Base-by-base conservation (phyloP, 257 asterid species). In the Jaltomata sinuosa region DNA sequence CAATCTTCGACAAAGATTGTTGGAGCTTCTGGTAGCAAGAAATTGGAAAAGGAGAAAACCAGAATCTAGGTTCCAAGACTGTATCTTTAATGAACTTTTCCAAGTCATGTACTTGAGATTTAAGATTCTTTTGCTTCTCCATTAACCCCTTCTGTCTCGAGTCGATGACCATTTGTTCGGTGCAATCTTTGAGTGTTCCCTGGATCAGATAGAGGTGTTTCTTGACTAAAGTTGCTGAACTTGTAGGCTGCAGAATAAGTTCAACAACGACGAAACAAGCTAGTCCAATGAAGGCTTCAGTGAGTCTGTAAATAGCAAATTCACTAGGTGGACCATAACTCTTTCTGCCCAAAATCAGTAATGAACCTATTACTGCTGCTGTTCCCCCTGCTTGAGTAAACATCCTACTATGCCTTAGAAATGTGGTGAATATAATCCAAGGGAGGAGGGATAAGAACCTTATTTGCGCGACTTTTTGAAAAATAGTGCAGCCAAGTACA, bases 351-450 rank as follows among this genome's bases (percentile, higher is more conserved):
- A 95, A 88, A 52, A 95, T 91, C 82, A 94, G 29, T 32, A 91
- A 45, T 7, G 98, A 97, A 54, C 94, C 97, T 38, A 92, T 86
- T 38, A 92, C 92, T 38, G 97, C 94, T 55, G 96, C 89, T 50
- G 88, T 83, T 1, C 97, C 95, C 0, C 97, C 98, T 1, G 95
- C 86, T 22, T 85, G 91, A 21, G 97, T 94, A n/a, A 91, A 93
- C 93, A 93, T 91, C 82, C 85, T 87, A 85, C 97, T 93, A 74
- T 94, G 88, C 89, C 92, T 87, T 45, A 92, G 83, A 68, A 92
- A 89, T 82, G 92, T 68, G 8, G 93, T 87, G 85, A 93, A 55
- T 2, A 95, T 55, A 53, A 95, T 87, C 97, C 98, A 95, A 11
- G 96, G 97, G 34, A 93, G 89, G 27, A 94, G 91, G 18, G 97